Evolutionary conservation across 768 basidiomycete species (phyloP).

Genomic region (Heimioporus sp.): DNA sequence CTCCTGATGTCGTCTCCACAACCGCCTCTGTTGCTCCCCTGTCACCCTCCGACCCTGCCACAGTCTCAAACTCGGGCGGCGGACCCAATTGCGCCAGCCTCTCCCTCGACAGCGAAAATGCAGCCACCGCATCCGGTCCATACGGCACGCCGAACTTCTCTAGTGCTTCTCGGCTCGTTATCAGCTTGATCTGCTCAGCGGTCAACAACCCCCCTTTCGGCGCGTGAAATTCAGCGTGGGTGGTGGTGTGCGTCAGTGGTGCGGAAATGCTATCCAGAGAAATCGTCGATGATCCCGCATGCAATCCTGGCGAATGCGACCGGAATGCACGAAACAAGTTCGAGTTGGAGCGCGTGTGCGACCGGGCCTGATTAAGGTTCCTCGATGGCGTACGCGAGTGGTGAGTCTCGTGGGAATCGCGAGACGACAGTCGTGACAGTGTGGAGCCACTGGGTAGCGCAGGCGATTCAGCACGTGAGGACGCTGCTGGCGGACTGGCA

Average conservation of each 20-base stretch:
- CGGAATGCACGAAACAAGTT: constrained; percentile 36
- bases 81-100: constrained; percentile 37
- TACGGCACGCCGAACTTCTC: constrained; percentile 75
- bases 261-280: constrained; percentile 74
- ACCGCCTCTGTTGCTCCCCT: neutral
- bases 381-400: constrained; percentile 25
- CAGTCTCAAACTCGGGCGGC: constrained; percentile 51
- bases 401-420: constrained; percentile 20
- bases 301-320: constrained; percentile 36
- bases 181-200: constrained; percentile 59
- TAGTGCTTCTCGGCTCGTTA: constrained; percentile 65
- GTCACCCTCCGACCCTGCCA: neutral
- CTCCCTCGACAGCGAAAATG: constrained; percentile 50
- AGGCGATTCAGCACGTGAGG: constrained; percentile 22
- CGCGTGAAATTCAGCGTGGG: constrained; percentile 69
- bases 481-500: constrained; percentile 8
- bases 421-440: constrained; percentile 21
- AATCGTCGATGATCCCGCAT: constrained; percentile 61
- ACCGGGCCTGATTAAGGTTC: constrained; percentile 33
- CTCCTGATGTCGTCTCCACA: neutral
- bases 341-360: constrained; percentile 37
- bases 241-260: constrained; percentile 71
- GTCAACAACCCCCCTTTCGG: constrained; percentile 44
- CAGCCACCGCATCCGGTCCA: constrained; percentile 63
- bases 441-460: constrained; percentile 13